Percentiles rank a stretch among this genome's conserved stretches.
These are phyloP conservation scores for Cymbopogon flexuosus DNA, from an alignment of 202 grass and related monocot species.

Conservation along the genomic window DNA sequence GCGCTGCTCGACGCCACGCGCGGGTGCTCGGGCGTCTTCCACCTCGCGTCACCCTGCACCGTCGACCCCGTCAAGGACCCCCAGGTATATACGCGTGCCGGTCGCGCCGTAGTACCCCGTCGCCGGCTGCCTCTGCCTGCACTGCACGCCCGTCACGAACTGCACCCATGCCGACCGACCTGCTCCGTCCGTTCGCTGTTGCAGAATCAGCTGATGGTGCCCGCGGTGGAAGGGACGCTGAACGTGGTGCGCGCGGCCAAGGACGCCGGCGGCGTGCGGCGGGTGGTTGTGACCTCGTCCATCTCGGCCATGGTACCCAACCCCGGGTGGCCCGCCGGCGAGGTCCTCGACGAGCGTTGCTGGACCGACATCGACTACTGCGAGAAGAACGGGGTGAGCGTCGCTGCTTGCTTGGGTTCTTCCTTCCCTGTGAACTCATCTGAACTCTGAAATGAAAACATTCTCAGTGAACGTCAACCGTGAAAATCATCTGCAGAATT, in stretches of 20 bases:
- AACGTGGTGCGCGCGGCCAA: constrained; percentile 73
- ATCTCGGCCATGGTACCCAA: constrained; percentile 57
- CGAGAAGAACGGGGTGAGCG: constrained; percentile 64
- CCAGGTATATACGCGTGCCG: neutral
- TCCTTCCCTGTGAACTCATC: neutral
- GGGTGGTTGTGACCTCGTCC: constrained; percentile 79
- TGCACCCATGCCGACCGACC: neutral
- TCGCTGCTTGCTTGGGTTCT: neutral
- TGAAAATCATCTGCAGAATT: neutral
- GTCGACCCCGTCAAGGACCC: constrained; percentile 47
- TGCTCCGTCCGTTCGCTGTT: neutral
- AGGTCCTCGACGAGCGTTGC: constrained; percentile 63
- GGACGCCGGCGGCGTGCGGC: constrained; percentile 48
- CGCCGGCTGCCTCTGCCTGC: no score
- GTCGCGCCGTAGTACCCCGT: no score
- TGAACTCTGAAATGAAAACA: neutral
- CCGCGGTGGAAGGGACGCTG: constrained; percentile 76
- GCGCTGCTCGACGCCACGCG: constrained; percentile 40
- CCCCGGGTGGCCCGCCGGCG: constrained; percentile 62
- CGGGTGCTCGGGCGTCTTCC: constrained; percentile 58
- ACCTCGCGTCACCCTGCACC: constrained; percentile 55
- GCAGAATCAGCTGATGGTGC: constrained; percentile 25
- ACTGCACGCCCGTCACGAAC: no score
- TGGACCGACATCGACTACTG: constrained; percentile 91
- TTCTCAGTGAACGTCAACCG: neutral